These are phyloP conservation scores for Colletotrichum tofieldiae DNA, from an alignment of 2,329 filamentous ascomycete genomes.

Conservation along the genomic window DNA sequence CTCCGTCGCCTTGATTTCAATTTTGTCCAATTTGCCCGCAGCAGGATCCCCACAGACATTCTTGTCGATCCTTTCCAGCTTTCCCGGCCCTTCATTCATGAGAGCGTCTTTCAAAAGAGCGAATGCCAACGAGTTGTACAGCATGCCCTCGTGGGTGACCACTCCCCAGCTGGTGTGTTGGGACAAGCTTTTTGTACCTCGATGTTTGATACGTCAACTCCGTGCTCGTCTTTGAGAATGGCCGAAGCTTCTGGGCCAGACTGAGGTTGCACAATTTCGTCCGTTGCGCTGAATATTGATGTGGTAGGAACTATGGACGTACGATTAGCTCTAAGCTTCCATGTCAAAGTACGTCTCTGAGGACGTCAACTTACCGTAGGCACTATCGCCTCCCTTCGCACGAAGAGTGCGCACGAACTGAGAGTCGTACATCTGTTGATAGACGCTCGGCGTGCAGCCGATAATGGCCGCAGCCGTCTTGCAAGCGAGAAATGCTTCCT, in stretches of 20 bases:
- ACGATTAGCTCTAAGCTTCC: accelerated
- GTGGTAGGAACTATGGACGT: slow-evolving; percentile 63
- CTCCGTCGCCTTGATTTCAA: slow-evolving; percentile 17
- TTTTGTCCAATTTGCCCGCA: slow-evolving; percentile 17
- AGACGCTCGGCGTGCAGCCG: slow-evolving; percentile 53
- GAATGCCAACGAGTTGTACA: slow-evolving; percentile 51
- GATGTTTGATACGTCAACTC: slow-evolving; percentile 64
- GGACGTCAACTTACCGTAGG: slow-evolving; percentile 52
- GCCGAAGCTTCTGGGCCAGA: slow-evolving; percentile 62
- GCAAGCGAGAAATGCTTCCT: slow-evolving; percentile 24
- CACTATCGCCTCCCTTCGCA: slow-evolving; percentile 62
- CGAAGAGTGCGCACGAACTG: slow-evolving; percentile 61
- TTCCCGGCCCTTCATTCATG: slow-evolving; percentile 18
- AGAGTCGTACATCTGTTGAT: slow-evolving; percentile 64
- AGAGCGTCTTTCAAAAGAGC: slow-evolving; percentile 59
- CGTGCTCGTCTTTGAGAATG: slow-evolving; percentile 56
- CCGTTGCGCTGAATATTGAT: slow-evolving; percentile 64
- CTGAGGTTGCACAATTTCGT: slow-evolving; percentile 69
- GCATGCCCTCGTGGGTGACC: slow-evolving; percentile 66
- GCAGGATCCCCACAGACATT: slow-evolving; percentile 19
- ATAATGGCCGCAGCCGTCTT: background rate
- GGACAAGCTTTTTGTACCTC: slow-evolving; percentile 63
- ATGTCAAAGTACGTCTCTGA: accelerated
- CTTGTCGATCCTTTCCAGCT: slow-evolving; percentile 26
- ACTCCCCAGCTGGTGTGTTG: slow-evolving; percentile 57